phyloP scores from a whole-genome alignment of 2,329 filamentous ascomycete genomes.

The Ascomycota sp. region DNA sequence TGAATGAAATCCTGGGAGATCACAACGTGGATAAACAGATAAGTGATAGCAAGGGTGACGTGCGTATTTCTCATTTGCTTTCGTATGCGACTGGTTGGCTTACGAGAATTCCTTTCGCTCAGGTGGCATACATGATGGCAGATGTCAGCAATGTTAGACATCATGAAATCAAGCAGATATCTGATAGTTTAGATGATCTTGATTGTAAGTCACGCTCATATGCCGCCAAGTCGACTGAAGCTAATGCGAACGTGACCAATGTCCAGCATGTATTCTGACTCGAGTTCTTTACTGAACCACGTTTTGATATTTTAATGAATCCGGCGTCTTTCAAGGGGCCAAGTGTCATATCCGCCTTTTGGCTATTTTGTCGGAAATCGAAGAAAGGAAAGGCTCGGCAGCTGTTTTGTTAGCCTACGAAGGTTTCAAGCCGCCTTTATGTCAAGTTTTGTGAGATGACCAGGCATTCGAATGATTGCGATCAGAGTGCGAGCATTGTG shows the following conservation, averaged over 20 bases:
- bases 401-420: no score
- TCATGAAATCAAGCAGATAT: slow-evolving; percentile 68
- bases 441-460: no score
- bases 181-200: slow-evolving; percentile 61
- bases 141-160: slow-evolving; percentile 78
- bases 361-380: no score
- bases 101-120: neutral
- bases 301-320: no score
- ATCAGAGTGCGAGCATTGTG: no score
- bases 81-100: neutral
- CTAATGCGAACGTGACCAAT: neutral
- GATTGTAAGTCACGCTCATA: slow-evolving; percentile 36
- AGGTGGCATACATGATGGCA: slow-evolving; percentile 90
- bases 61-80: slow-evolving; percentile 18
- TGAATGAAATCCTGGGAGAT: slow-evolving; percentile 83
- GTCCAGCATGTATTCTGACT: slow-evolving; percentile 22
- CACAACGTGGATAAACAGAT: slow-evolving; percentile 99
- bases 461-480: no score
- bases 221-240: no score
- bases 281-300: slow-evolving; percentile 28
- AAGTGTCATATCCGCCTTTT: no score
- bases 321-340: no score
- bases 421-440: no score
- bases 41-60: slow-evolving; percentile 82
- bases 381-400: no score